Base-by-base conservation (phyloP, 1,284 basidiomycete species). In the Boletellus dicymbophilus region DNA sequence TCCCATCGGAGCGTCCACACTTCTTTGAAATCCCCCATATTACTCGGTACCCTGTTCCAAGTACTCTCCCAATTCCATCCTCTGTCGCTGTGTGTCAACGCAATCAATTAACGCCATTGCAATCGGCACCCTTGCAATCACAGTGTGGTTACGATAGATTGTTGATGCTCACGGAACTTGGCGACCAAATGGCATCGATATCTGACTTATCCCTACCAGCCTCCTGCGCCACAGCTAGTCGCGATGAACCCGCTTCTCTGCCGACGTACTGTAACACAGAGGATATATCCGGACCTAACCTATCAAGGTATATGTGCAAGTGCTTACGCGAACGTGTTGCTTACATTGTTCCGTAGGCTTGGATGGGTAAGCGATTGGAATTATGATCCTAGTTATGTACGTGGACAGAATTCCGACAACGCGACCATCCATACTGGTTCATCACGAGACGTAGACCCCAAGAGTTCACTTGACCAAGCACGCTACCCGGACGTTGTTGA, bases 21-120 rank as follows among this genome's bases (percentile, higher is more conserved):
- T 67, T 63, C 16, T 68, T 62, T n/a, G 65, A 67, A 11, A 48
- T 59, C 33, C 33, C 65, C 23, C 67, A 67, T 36, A 47, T 49
- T 20, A 69, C 68, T 9, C 62, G 54, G 48, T 60, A 53, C 36
- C 61, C 68, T 25, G 55, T 65, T 36, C 63, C 68, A 10, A 53
- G 54, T 15, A 52, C 52, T 31, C 55, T 65, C 33, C 55, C 64
- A 3, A 23, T 53, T 15, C 41, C 52, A 28, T 42, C 54, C 26
- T 42, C 45, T 16, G 31, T 44, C 6, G 7, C 41, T 42, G 34
- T 48, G 38, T 27, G 36, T 42, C 43, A 42, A 53, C 38, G 12
- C 16, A 43, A 57, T 15, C 53, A 49, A 37, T 37, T 51, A 18
- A 46, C 47, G 18, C 13, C 56, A 40, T 46, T 26, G 13, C 48